Percentiles rank a stretch among this genome's conserved stretches.
phyloP scores from a whole-genome alignment of 805 yeast genomes.

The Barnettozyma pratensis region DNA sequence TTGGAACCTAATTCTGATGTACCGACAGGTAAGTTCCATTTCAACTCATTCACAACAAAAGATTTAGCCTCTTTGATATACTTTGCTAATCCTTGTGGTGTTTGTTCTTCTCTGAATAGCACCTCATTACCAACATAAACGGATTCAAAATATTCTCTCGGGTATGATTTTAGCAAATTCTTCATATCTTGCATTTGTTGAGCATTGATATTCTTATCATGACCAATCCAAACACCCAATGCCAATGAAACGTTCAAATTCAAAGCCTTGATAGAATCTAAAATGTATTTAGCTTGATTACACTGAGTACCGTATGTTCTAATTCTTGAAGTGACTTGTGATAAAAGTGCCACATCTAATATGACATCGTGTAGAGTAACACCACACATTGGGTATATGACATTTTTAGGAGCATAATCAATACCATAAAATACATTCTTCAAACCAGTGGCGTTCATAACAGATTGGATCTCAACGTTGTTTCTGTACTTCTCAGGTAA shows the following conservation, averaged over 20 bases:
- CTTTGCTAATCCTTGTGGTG: slow-evolving; percentile 31
- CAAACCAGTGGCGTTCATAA: slow-evolving; percentile 33
- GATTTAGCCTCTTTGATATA: slow-evolving; percentile 39
- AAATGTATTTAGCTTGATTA: slow-evolving; percentile 44
- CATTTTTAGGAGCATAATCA: slow-evolving; percentile 53
- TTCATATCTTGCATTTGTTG: slow-evolving; percentile 44
- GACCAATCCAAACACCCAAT: slow-evolving; percentile 60
- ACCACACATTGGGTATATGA: slow-evolving; percentile 51
- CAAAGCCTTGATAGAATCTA: slow-evolving; percentile 47
- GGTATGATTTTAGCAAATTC: slow-evolving; percentile 35
- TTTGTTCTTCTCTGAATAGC: slow-evolving; percentile 45
- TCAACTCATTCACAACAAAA: slow-evolving; percentile 30
- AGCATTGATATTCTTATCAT: slow-evolving; percentile 37
- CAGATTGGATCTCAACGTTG: slow-evolving; percentile 30
- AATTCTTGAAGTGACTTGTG: slow-evolving; percentile 53
- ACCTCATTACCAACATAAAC: slow-evolving; percentile 63
- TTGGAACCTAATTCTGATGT: slow-evolving; percentile 55
- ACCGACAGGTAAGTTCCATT: slow-evolving; percentile 48
- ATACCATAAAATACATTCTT: slow-evolving; percentile 47
- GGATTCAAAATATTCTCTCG: slow-evolving; percentile 42
- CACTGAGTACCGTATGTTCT: slow-evolving; percentile 62
- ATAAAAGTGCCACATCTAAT: slow-evolving; percentile 50
- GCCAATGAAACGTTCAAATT: slow-evolving; percentile 51
- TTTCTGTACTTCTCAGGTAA: slow-evolving; percentile 29
- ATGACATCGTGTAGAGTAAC: slow-evolving; percentile 41